Percentiles rank a stretch among this genome's conserved stretches.
These are phyloP conservation scores for Tulasnella calospora DNA, from an alignment of 768 basidiomycete genomes.

Conservation along the genomic window DNA sequence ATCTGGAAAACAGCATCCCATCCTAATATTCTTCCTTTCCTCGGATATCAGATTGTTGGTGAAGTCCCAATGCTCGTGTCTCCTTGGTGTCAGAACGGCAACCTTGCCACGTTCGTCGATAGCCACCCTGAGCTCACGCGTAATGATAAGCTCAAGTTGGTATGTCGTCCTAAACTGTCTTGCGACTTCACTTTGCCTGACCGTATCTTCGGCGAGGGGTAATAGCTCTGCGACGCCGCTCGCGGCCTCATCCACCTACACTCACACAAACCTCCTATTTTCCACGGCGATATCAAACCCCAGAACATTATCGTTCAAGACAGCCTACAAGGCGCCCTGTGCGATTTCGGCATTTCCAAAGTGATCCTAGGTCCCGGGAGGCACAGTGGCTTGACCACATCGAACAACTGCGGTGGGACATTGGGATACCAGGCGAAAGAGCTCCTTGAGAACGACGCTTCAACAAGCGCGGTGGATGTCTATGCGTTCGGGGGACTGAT, in stretches of 20 bases:
- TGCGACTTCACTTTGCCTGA: not conserved
- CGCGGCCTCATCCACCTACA: not conserved
- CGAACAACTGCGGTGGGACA: not conserved
- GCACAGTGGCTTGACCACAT: not conserved
- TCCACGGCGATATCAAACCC: not conserved
- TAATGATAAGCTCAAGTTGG: not conserved
- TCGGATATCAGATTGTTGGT: not conserved
- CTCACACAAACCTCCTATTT: not conserved
- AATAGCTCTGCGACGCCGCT: not conserved
- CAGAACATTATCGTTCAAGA: not conserved
- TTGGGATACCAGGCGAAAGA: not conserved
- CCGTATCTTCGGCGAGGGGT: not conserved
- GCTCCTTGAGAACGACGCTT: not conserved
- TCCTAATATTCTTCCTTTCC: not conserved
- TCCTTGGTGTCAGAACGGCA: not conserved
- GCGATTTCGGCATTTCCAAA: not conserved
- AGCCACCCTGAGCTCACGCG: not conserved
- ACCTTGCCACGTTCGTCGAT: not conserved
- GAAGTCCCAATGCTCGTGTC: not conserved
- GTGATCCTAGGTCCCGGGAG: not conserved
- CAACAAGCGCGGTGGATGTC: not conserved
- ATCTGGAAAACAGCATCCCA: not conserved
- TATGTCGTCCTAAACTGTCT: not conserved
- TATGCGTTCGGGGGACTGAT: constrained; percentile 5
- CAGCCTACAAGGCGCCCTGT: not conserved